These are phyloP conservation scores for Metschnikowia peoriensis DNA, from an alignment of 805 yeast species.

Conservation along the genomic window DNA sequence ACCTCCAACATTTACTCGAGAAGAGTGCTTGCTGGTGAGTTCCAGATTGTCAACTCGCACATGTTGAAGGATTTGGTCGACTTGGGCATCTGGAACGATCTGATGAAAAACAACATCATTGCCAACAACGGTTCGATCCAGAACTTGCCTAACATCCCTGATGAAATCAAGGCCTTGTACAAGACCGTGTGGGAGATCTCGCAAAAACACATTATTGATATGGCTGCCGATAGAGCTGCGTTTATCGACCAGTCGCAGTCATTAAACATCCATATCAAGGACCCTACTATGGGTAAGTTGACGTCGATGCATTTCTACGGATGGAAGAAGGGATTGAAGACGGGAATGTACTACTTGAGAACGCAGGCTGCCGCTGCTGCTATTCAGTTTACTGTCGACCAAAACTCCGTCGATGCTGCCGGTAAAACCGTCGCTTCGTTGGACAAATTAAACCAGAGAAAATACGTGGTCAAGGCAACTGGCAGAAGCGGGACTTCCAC, in stretches of 20 bases:
- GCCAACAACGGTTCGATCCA: conserved; percentile 59
- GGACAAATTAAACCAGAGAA: conserved; percentile 40
- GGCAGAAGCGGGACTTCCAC: conserved; percentile 23
- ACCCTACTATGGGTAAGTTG: conserved; percentile 94
- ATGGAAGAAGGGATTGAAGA: conserved; percentile 97
- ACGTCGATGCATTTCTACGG: conserved; percentile 99
- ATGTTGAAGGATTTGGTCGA: conserved; percentile 57
- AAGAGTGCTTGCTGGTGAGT: conserved; percentile 63
- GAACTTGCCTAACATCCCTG: conserved; percentile 52
- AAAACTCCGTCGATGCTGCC: conserved; percentile 39
- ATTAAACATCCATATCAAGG: conserved; percentile 80
- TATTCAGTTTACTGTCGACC: conserved; percentile 71
- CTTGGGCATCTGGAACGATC: conserved; percentile 56
- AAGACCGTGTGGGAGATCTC: conserved; percentile 64
- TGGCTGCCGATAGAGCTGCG: conserved; percentile 73
- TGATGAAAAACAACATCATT: conserved; percentile 56
- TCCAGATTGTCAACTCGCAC: conserved; percentile 61
- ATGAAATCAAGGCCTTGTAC: conserved; percentile 51
- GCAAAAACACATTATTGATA: conserved; percentile 55
- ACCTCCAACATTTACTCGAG: conserved; percentile 62
- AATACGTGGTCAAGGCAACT: conserved; percentile 27
- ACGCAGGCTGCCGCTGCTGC: conserved; percentile 98
- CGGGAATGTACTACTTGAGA: conserved; percentile 97
- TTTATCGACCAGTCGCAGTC: conserved; percentile 92
- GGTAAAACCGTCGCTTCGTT: conserved; percentile 37